Evolutionary conservation across 1,284 basidiomycete species (phyloP), one percentile per base, ranked within the genome.

Genomic region (Inonotus hispidus): DNA sequence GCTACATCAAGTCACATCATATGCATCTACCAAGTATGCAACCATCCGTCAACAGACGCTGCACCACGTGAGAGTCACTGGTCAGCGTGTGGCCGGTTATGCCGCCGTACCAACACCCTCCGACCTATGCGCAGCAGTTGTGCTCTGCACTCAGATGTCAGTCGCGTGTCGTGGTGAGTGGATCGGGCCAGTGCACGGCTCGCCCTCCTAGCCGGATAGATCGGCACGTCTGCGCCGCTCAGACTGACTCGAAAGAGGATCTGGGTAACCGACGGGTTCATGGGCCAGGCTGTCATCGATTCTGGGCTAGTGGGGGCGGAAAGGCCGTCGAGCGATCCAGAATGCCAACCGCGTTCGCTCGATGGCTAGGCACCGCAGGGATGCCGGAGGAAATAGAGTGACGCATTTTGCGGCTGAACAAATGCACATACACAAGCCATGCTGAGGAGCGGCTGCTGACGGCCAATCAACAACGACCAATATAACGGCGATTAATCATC

Each of bases 351-450:
- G 16, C 7, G 41, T 43, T 43, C 41, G 41, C 41, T 43, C 41
- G 41, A 16, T 16, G 41, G 19, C 41, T 16, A 43, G 41, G 41
- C 41, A 10, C n/a, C 16, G 8, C 16, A 4, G 16, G n/a, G 41
- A 10, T 16, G 19, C 3, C 38, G 38, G 38, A 91, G 70, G 79
- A 23, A 8, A 50, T 4, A 39, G 2, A 39, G 32, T 32, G 32
- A 32, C 32, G 32, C 32, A 32, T 32, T 32, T 32, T 3, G n/a
- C n/a, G n/a, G n/a, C n/a, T 8, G 32, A 3, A 32, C 32, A 8
- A 32, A 32, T 4, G 3, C 8, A 32, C 8, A 4, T 32, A 32
- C 32, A 8, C 32, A 32, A 32, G 32, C 32, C 32, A 32, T 32
- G 4, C 32, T 4, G 32, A 8, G 4, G 32, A 32, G 32, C 8